Conservation (phyloP, 805 yeast species). For the Saccharomycopsis fibuligera region DNA sequence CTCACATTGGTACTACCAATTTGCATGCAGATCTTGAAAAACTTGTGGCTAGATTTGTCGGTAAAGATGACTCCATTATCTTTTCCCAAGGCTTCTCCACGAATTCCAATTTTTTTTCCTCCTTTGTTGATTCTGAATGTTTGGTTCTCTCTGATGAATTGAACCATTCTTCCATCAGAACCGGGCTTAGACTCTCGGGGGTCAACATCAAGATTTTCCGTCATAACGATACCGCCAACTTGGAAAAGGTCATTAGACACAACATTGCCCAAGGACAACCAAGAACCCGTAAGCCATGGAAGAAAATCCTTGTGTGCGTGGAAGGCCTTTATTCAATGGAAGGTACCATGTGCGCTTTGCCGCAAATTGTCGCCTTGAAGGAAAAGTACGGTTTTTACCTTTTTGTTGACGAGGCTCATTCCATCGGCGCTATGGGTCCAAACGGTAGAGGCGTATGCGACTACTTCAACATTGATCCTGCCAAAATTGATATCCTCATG, state of each 20-base stretch:
- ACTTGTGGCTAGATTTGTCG: constrained; percentile 77
- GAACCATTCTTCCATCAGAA: constrained; percentile 92
- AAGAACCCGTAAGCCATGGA: constrained; percentile 94
- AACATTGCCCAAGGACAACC: constrained; percentile 93
- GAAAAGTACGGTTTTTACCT: constrained; percentile 83
- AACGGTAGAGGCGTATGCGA: constrained; percentile 93
- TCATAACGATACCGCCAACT: constrained; percentile 80
- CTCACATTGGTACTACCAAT: constrained; percentile 67
- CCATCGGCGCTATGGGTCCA: constrained; percentile 98
- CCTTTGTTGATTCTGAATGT: constrained; percentile 80
- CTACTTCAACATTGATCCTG: constrained; percentile 75
- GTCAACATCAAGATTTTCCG: constrained; percentile 88
- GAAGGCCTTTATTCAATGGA: constrained; percentile 94
- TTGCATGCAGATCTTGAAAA: constrained; percentile 69
- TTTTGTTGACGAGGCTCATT: constrained; percentile 96
- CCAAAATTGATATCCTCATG: constrained; percentile 80
- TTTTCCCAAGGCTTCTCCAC: constrained; percentile 96
- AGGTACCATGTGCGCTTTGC: constrained; percentile 83
- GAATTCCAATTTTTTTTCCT: constrained; percentile 79
- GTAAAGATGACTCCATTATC: constrained; percentile 80
- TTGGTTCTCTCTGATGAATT: constrained; percentile 89
- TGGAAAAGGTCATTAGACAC: constrained; percentile 74
- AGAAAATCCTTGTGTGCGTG: constrained; percentile 73
- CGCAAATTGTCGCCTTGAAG: constrained; percentile 63
- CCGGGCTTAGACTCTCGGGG: constrained; percentile 89